These are phyloP conservation scores for Aspergillus ibericus DNA, from an alignment of 2,329 filamentous ascomycete species.

Conservation along the genomic window DNA sequence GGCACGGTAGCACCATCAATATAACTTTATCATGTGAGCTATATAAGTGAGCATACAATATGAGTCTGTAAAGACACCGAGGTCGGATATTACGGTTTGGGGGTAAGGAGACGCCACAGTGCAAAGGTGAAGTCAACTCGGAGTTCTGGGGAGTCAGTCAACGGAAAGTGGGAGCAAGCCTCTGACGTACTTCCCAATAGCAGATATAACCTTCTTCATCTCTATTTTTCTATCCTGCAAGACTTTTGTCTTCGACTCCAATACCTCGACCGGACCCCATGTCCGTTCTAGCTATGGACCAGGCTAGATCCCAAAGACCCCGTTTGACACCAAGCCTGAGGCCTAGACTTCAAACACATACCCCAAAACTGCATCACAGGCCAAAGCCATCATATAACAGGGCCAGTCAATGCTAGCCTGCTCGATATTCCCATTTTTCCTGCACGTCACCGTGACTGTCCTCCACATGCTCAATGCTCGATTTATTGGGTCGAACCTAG, in stretches of 20 bases:
- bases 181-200: not conserved
- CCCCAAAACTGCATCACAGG: not conserved
- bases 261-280: not conserved
- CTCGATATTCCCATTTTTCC: not conserved
- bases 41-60: too few relatives aligned
- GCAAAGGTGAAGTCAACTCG: not conserved
- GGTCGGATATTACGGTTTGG: not conserved
- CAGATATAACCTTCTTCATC: not conserved
- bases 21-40: too few relatives aligned
- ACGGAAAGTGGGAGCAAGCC: too few relatives aligned
- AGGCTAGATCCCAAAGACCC: not conserved
- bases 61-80: too few relatives aligned
- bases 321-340: not conserved
- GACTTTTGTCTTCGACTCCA: too few relatives aligned
- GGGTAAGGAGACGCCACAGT: not conserved
- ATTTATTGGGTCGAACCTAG: not conserved
- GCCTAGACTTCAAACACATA: not conserved
- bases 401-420: not conserved
- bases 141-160: too few relatives aligned
- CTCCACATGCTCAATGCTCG: not conserved
- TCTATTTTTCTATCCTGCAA: too few relatives aligned
- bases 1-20: too few relatives aligned
- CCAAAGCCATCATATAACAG: not conserved
- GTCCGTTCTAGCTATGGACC: not conserved
- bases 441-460: not conserved